Percentiles rank a stretch among this genome's conserved stretches.
Conservation (phyloP, 768 basidiomycete genomes). For the Multifurca ochricompacta region DNA sequence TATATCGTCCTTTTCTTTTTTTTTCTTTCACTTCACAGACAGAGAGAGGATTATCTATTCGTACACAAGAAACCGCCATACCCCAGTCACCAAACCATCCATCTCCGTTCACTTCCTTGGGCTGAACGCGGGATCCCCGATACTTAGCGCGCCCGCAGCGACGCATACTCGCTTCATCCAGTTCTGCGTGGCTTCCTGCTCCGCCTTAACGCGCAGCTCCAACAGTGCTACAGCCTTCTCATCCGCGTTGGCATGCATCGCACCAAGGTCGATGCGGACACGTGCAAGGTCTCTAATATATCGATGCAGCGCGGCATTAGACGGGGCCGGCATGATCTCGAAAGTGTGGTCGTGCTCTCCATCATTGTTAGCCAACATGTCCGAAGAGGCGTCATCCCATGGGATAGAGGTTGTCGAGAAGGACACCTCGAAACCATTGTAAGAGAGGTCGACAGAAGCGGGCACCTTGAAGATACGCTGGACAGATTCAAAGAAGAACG, state of each 20-base stretch:
- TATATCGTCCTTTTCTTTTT: too few species aligned
- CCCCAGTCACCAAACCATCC: too few species aligned
- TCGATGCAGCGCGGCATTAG: slow-evolving; percentile 1
- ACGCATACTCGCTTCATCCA: slow-evolving; percentile 5
- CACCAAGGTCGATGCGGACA: slow-evolving; percentile 1
- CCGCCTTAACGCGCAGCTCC: neutral
- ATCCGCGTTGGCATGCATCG: neutral
- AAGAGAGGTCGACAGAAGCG: slow-evolving; percentile 6
- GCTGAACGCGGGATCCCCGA: slow-evolving; percentile 12
- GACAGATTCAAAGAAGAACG: slow-evolving; percentile 12
- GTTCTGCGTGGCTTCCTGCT: slow-evolving; percentile 2
- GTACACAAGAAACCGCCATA: too few species aligned
- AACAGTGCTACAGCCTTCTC: neutral
- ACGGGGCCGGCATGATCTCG: slow-evolving; percentile 4
- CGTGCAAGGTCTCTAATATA: slow-evolving; percentile 14
- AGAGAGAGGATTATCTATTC: too few species aligned
- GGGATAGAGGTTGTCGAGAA: slow-evolving; percentile 3
- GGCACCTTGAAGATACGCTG: slow-evolving; percentile 9
- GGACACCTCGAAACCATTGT: slow-evolving; percentile 11
- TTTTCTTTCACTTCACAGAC: too few species aligned
- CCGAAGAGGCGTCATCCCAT: neutral
- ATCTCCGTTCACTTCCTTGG: slow-evolving; percentile 5
- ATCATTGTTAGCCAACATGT: neutral
- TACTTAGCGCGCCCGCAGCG: slow-evolving; percentile 10
- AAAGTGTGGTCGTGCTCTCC: neutral